Conservation (phyloP, 2,329 filamentous ascomycete genomes). For the Aspergillus tanneri region DNA sequence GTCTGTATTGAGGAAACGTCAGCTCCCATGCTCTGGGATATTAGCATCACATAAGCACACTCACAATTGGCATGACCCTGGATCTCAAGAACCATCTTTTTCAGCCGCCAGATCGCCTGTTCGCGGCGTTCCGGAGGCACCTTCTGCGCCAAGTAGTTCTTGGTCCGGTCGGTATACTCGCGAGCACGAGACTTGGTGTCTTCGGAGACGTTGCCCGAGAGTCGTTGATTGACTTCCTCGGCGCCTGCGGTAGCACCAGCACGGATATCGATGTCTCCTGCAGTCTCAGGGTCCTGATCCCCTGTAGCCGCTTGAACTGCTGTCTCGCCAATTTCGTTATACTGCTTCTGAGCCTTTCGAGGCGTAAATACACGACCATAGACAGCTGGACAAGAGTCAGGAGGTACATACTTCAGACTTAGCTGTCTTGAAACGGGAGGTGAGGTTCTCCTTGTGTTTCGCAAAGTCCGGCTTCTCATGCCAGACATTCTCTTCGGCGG, state of each 20-base stretch:
- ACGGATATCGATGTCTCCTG: constrained; percentile 54
- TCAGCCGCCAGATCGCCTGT: constrained; percentile 85
- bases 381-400: neutral
- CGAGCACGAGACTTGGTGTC: constrained; percentile 49
- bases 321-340: constrained; percentile 56
- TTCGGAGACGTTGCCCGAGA: constrained; percentile 64
- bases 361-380: neutral
- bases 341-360: constrained; percentile 46
- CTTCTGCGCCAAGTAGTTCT: constrained; percentile 79
- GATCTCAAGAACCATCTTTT: constrained; percentile 97
- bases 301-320: constrained; percentile 54
- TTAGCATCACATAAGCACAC: constrained; percentile 24
- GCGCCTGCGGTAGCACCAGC: constrained; percentile 40
- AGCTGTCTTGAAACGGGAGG: constrained; percentile 58
- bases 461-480: constrained; percentile 79
- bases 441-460: constrained; percentile 64
- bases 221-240: constrained; percentile 50
- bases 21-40: constrained; percentile 4
- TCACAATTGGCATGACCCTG: constrained; percentile 88
- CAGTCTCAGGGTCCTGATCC: constrained; percentile 48
- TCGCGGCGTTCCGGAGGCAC: constrained; percentile 90
- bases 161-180: constrained; percentile 49
- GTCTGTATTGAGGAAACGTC: constrained; percentile 48
- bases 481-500: constrained; percentile 91
- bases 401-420: constrained; percentile 51